These are phyloP conservation scores for Saccharomyces hybrid DNA, from an alignment of 1,139 yeast genomes.

Conservation along the genomic window DNA sequence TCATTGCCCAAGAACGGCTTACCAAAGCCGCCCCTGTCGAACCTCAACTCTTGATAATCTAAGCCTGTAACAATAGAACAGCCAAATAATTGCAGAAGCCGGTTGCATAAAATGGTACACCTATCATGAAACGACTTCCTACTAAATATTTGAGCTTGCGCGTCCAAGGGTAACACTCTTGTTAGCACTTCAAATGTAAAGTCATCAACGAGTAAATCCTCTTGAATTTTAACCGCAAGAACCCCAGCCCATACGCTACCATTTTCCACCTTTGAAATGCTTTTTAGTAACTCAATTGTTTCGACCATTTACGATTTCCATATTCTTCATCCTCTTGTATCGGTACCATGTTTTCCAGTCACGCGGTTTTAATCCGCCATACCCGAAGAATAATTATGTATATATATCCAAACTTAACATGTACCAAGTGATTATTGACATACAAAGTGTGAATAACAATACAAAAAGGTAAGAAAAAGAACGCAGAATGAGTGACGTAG, in stretches of 20 bases:
- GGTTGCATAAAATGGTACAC: slow-evolving; percentile 28
- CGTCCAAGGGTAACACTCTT: slow-evolving; percentile 34
- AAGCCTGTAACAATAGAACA: slow-evolving; percentile 15
- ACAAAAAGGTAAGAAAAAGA: neutral
- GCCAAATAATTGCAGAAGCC: slow-evolving; percentile 30
- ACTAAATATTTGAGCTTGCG: slow-evolving; percentile 33
- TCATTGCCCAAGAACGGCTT: slow-evolving; percentile 34
- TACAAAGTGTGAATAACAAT: neutral
- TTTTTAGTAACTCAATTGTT: neutral
- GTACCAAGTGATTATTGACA: neutral
- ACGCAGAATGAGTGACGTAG: neutral
- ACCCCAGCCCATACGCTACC: neutral
- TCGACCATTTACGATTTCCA: neutral
- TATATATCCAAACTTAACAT: too few species aligned
- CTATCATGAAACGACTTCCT: slow-evolving; percentile 29
- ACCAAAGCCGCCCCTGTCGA: slow-evolving; percentile 32
- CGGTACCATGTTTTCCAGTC: too few species aligned
- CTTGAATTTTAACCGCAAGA: neutral
- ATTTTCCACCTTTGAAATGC: neutral
- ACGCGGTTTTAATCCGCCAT: neutral
- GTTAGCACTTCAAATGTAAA: slow-evolving; percentile 32
- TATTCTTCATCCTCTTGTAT: neutral
- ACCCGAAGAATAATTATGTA: neutral
- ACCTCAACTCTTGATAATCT: slow-evolving; percentile 11
- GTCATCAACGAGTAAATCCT: slow-evolving; percentile 11